Percentiles rank a stretch among this genome's conserved stretches.
Conservation (phyloP, 305 asterid species). For the Withania somnifera region DNA sequence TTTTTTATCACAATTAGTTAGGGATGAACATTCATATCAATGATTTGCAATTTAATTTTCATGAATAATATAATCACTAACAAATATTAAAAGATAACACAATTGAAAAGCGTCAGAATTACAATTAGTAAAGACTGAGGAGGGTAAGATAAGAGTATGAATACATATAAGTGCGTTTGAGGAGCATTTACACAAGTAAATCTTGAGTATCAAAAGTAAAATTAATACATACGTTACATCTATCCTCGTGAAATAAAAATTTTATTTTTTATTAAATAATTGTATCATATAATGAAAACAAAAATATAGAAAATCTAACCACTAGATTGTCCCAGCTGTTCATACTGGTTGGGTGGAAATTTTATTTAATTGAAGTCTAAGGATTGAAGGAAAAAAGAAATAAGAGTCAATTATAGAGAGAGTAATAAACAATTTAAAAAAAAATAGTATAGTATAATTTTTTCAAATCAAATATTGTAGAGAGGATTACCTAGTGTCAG, state of each 20-base stretch:
- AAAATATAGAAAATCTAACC: background rate
- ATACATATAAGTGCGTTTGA: too few relatives aligned
- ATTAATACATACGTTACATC: too few relatives aligned
- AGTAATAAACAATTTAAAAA: background rate
- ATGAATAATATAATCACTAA: too few relatives aligned
- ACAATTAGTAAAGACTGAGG: too few relatives aligned
- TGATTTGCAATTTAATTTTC: background rate
- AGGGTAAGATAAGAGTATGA: too few relatives aligned
- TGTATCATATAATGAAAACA: background rate
- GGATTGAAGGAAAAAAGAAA: background rate
- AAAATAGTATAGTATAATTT: background rate
- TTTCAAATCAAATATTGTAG: background rate
- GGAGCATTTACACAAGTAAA: too few relatives aligned
- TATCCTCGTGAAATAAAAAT: too few relatives aligned
- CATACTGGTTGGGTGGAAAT: background rate
- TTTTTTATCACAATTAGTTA: background rate
- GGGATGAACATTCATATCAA: background rate
- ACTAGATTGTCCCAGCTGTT: background rate
- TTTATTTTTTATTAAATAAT: background rate
- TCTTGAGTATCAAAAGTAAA: too few relatives aligned
- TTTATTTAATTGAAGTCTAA: background rate
- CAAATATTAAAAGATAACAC: too few relatives aligned
- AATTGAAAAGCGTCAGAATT: too few relatives aligned
- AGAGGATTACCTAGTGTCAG: constrained; percentile 28
- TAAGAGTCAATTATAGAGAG: background rate